phyloP scores from a whole-genome alignment of 345 rosid genomes.

The Salix purpurea region DNA sequence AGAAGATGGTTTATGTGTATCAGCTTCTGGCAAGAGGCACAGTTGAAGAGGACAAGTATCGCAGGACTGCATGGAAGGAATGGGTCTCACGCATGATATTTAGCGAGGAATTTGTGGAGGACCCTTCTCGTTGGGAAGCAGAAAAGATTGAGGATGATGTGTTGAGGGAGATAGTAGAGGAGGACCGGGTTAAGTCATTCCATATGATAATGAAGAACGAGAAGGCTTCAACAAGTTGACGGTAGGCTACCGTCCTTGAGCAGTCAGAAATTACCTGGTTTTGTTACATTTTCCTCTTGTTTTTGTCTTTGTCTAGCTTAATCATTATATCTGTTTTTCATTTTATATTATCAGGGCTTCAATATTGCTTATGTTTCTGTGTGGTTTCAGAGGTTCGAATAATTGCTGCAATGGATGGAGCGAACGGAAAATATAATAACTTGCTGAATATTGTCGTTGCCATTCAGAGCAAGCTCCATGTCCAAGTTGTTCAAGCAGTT shows the following conservation, averaged over 20 bases:
- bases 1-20: conserved; percentile 81
- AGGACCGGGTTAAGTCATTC: conserved; percentile 75
- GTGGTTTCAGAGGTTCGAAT: neutral
- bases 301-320: neutral
- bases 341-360: neutral
- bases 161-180: conserved; percentile 78
- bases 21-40: conserved; percentile 78
- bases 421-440: neutral
- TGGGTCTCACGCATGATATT: conserved; percentile 97
- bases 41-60: conserved; percentile 81
- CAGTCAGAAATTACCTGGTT: conserved; percentile 7
- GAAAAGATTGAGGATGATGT: conserved; percentile 88
- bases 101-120: conserved; percentile 87
- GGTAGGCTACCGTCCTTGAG: neutral
- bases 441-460: neutral
- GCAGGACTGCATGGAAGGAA: conserved; percentile 94
- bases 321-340: neutral
- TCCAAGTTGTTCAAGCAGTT: neutral
- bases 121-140: conserved; percentile 84
- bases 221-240: conserved; percentile 78
- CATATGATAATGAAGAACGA: conserved; percentile 97
- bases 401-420: neutral
- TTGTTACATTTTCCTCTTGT: neutral
- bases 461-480: neutral
- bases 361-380: neutral